phyloP scores from a whole-genome alignment of 352 stramenopile genomes.

The Globisporangium heterothallicum region DNA sequence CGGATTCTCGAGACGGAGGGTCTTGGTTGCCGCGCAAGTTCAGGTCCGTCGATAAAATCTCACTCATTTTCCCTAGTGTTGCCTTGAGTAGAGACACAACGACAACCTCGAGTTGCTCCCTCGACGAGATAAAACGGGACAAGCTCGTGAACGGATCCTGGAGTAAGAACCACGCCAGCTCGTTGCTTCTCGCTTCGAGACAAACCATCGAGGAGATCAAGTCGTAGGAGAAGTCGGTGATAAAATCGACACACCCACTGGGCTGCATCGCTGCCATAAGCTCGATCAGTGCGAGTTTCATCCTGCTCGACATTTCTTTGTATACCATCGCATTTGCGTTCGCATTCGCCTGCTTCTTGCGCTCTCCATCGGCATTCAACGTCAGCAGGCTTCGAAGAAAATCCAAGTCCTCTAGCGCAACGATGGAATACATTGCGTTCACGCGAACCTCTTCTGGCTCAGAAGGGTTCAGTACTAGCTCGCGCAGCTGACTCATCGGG shows the following conservation, averaged over 20 bases:
- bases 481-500: constrained; percentile 56
- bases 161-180: constrained; percentile 75
- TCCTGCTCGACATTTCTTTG: constrained; percentile 61
- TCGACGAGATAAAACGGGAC: constrained; percentile 55
- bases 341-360: constrained; percentile 58
- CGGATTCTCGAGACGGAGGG: constrained; percentile 59
- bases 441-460: constrained; percentile 57
- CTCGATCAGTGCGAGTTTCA: constrained; percentile 68
- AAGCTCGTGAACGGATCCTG: constrained; percentile 74
- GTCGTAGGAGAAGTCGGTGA: constrained; percentile 67
- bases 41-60: constrained; percentile 65
- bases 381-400: constrained; percentile 60
- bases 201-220: constrained; percentile 81
- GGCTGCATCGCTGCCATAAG: constrained; percentile 60
- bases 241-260: constrained; percentile 54
- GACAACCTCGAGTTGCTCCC: constrained; percentile 58
- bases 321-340: constrained; percentile 45
- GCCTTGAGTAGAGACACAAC: constrained; percentile 70
- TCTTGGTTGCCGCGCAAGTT: constrained; percentile 59
- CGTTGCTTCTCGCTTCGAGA: constrained; percentile 75
- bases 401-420: constrained; percentile 56
- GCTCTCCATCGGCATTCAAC: constrained; percentile 40
- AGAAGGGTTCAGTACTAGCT: constrained; percentile 50
- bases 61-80: constrained; percentile 74
- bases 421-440: constrained; percentile 69